Conservation (phyloP, 2,329 filamentous ascomycete species). For the Didymosphaeria variabile region DNA sequence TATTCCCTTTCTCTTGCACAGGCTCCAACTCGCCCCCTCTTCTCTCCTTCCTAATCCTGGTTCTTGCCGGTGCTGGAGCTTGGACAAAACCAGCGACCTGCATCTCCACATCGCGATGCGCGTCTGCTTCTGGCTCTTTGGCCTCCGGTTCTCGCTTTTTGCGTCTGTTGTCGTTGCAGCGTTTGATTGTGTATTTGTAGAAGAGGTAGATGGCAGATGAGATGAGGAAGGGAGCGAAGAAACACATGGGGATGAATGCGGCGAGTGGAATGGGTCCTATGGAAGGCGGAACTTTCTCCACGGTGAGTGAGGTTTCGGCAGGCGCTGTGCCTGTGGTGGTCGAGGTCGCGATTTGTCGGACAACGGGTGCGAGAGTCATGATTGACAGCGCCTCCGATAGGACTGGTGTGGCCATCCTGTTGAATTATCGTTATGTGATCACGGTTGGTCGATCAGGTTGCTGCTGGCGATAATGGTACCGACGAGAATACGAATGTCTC, state of each 20-base stretch:
- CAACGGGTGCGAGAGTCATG: background rate
- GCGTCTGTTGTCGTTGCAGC: background rate
- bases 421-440: background rate
- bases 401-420: background rate
- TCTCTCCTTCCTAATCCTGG: background rate
- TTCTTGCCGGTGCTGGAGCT: background rate
- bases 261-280: conserved; percentile 18
- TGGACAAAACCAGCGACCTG: conserved; percentile 6
- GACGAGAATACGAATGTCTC: background rate
- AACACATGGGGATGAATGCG: conserved; percentile 17
- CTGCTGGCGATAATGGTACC: background rate
- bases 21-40: background rate
- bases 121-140: background rate
- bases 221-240: conserved; percentile 17
- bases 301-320: conserved; percentile 19
- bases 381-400: background rate
- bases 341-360: background rate
- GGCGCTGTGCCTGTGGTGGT: conserved; percentile 31
- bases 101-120: conserved; percentile 12
- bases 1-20: background rate
- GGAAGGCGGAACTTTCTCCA: background rate
- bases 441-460: background rate
- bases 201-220: background rate
- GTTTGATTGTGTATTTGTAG: conserved; percentile 7
- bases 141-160: background rate